Percentiles rank a stretch among this genome's conserved stretches.
phyloP scores from a whole-genome alignment of 148 eudicot genomes.

The Silene latifolia region DNA sequence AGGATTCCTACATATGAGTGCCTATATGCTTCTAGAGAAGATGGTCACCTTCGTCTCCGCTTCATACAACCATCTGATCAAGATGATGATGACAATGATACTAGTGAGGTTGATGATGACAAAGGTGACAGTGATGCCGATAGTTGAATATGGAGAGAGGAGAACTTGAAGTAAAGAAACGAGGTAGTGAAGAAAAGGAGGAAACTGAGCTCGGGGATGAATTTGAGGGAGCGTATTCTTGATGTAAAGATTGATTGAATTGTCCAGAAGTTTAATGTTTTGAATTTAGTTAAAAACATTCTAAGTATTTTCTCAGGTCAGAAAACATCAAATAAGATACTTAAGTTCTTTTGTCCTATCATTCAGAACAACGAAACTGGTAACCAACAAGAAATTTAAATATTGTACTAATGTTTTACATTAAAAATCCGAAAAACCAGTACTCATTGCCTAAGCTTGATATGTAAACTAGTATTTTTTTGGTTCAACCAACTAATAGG shows the following conservation, averaged over 20 bases:
- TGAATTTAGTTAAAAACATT: neutral
- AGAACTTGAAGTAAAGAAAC: neutral
- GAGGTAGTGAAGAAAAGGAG: neutral
- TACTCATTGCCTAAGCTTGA: neutral
- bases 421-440: neutral
- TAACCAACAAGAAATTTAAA: neutral
- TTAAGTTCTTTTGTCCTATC: neutral
- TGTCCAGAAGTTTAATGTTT: neutral
- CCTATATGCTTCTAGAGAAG: slow-evolving; percentile 62
- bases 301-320: slow-evolving; percentile 1
- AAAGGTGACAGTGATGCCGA: slow-evolving; percentile 20
- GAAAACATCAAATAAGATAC: neutral
- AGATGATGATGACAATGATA: slow-evolving; percentile 19
- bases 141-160: neutral
- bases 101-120: slow-evolving; percentile 9
- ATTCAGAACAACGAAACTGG: neutral
- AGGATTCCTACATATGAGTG: slow-evolving; percentile 57
- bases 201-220: slow-evolving; percentile 9
- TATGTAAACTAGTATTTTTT: neutral
- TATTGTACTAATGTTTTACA: neutral
- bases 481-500: neutral
- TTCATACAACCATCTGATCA: slow-evolving; percentile 50
- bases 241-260: slow-evolving; percentile 10
- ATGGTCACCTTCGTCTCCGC: slow-evolving; percentile 64
- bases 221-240: slow-evolving; percentile 7